Conservation (phyloP, 2,329 filamentous ascomycete species). For the Trichoderma sp. region DNA sequence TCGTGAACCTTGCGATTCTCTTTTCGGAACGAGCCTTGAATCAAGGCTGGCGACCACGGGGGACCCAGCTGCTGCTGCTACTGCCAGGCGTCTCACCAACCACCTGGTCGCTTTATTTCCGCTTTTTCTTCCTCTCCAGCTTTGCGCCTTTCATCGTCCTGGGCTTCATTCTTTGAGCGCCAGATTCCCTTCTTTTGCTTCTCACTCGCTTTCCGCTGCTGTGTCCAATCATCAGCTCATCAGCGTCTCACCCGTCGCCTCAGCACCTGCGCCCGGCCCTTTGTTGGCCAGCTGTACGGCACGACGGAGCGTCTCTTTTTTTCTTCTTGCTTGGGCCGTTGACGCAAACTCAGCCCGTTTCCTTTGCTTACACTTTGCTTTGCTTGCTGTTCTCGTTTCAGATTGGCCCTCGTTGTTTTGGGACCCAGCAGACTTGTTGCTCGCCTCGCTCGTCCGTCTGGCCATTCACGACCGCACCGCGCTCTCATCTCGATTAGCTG, state of each 20-base stretch:
- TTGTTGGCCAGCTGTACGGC: constrained; percentile 8
- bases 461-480: neutral
- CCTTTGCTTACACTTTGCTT: neutral
- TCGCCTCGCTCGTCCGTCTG: constrained; percentile 1
- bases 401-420: constrained; percentile 27
- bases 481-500: neutral
- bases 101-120: neutral
- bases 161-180: neutral
- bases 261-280: constrained; percentile 13
- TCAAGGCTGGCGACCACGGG: constrained; percentile 11
- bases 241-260: constrained; percentile 18
- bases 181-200: constrained; percentile 3
- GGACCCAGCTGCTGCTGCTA: neutral
- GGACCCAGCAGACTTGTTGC: neutral
- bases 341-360: constrained; percentile 15
- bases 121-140: neutral
- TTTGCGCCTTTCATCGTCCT: neutral
- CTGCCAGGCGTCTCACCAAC: constrained; percentile 14
- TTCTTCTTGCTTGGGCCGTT: neutral
- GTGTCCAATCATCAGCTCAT: constrained; percentile 1
- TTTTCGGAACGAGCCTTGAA: constrained; percentile 2
- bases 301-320: neutral
- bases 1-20: constrained; percentile 21
- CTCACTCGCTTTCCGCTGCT: constrained; percentile 1
- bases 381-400: constrained; percentile 5